Evolutionary conservation across 2,329 filamentous ascomycete genomes (phyloP).

Genomic region (Neospermospora avenae): DNA sequence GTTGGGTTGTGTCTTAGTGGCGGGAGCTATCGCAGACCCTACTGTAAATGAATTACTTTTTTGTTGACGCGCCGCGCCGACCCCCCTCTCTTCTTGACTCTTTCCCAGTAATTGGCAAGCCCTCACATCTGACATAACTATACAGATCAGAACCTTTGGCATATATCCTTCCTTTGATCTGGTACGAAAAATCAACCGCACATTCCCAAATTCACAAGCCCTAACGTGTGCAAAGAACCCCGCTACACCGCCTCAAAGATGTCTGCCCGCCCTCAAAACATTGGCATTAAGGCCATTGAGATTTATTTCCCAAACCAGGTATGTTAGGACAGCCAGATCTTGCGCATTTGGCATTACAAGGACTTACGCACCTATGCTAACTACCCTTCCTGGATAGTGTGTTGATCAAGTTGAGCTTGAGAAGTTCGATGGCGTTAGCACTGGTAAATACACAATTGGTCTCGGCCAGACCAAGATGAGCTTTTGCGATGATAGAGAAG

Average conservation of each 20-base stretch:
- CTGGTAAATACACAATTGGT: slow-evolving; percentile 87
- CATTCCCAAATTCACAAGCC: background rate
- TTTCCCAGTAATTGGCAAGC: background rate
- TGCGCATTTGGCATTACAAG: background rate
- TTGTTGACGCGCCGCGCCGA: background rate
- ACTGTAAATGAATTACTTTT: background rate
- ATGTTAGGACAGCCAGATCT: slow-evolving; percentile 19
- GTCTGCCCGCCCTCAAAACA: slow-evolving; percentile 77
- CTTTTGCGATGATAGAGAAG: slow-evolving; percentile 87
- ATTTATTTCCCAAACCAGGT: slow-evolving; percentile 87
- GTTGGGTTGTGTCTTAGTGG: slow-evolving; percentile 6
- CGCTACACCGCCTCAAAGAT: slow-evolving; percentile 44
- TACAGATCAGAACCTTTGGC: background rate
- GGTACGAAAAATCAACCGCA: background rate
- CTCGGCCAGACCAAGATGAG: slow-evolving; percentile 89
- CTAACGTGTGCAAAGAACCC: slow-evolving; percentile 5
- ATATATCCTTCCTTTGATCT: background rate
- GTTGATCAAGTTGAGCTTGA: slow-evolving; percentile 81
- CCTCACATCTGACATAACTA: background rate
- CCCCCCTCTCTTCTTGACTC: background rate
- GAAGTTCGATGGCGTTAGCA: slow-evolving; percentile 78
- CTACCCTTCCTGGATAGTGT: slow-evolving; percentile 52
- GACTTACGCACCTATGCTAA: slow-evolving; percentile 18
- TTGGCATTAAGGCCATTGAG: slow-evolving; percentile 91
- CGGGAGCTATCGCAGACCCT: slow-evolving; percentile 5